A percentile compares a stretch with the other conserved stretches of the same genome.
Conservation (phyloP, 768 basidiomycete genomes). For the Suillus bovinus region DNA sequence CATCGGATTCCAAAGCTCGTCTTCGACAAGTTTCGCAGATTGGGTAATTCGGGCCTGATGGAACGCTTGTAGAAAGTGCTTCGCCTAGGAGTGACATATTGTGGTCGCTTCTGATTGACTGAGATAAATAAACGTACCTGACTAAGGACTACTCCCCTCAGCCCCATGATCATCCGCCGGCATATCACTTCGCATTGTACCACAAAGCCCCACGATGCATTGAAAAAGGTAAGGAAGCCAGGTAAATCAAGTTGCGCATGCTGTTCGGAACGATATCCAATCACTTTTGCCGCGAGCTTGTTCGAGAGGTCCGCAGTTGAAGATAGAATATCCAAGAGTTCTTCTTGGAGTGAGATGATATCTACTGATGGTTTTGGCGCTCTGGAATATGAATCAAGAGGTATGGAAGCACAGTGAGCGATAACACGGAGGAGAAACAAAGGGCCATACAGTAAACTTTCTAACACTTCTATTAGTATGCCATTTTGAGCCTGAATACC, state of each 20-base stretch:
- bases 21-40: conserved; percentile 90
- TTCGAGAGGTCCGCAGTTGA: conserved; percentile 87
- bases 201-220: conserved; percentile 87
- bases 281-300: conserved; percentile 75
- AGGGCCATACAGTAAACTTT: conserved; percentile 41
- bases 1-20: conserved; percentile 89
- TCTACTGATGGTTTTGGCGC: conserved; percentile 40
- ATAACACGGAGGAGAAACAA: background rate
- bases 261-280: conserved; percentile 74
- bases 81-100: conserved; percentile 54
- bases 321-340: conserved; percentile 74
- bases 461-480: conserved; percentile 60
- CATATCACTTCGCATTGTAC: conserved; percentile 84
- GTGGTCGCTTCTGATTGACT: conserved; percentile 5
- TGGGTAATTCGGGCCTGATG: conserved; percentile 78
- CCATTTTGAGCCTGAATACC: conserved; percentile 62
- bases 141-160: conserved; percentile 81
- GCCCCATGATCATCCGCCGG: conserved; percentile 88
- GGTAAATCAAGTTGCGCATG: conserved; percentile 71
- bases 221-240: conserved; percentile 81
- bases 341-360: conserved; percentile 53
- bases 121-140: conserved; percentile 51
- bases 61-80: conserved; percentile 82
- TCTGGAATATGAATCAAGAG: conserved; percentile 27
- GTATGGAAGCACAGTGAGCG: conserved; percentile 8